Evolutionary conservation across 2,329 filamentous ascomycete species (phyloP), one percentile per base, ranked within the genome.

Genomic region (Arthrobotrys musiformis): DNA sequence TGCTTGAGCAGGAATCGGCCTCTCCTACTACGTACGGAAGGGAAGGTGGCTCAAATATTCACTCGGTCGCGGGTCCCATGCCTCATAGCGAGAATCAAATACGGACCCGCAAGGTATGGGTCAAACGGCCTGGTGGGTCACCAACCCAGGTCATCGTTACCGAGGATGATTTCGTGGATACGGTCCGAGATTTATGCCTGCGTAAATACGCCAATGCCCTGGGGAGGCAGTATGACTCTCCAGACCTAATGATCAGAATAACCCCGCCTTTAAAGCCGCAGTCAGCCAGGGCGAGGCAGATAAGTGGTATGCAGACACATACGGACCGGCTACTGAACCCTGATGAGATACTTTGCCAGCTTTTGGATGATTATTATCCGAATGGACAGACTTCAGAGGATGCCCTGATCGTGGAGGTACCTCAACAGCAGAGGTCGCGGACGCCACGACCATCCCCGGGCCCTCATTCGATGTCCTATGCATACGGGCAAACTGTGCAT

Each of bases 171-270:
- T 85, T 98, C 81, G 94, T 98, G 70, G 95, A 99, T 83, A 94
- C 97, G 84, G 91, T 97, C 78, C 91, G 94, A 81, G 95, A 97
- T 80, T 89, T 93, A 86, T 95, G 98, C 70, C 86, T 98, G 80
- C 90, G 89, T 81, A 98, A 98, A 85, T 99, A 98, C 83, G 90
- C 90, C 81, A 98, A 99, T 84, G 96, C 93, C 13, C 87, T 99
- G 26, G 94, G 94, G 61, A 90, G 90, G 80, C 92, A 88, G 63
- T 97, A 94, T 83, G 95, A 99, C 84, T 88, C 95, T 9, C 95
- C 95, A 11, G 95, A 99, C 83, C 88, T 99, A 72, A 90, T 89
- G 9, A 86, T 98, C 79, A 90, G 92, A 79, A 92, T 98, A 80
- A 83, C 87, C 15, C 89, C 92, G n/a, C 88, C 93, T 69, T 91